Evolutionary conservation across 331 rosid genomes (phyloP), one percentile per base, ranked within the genome.

Genomic region (Spiraea crenata): DNA sequence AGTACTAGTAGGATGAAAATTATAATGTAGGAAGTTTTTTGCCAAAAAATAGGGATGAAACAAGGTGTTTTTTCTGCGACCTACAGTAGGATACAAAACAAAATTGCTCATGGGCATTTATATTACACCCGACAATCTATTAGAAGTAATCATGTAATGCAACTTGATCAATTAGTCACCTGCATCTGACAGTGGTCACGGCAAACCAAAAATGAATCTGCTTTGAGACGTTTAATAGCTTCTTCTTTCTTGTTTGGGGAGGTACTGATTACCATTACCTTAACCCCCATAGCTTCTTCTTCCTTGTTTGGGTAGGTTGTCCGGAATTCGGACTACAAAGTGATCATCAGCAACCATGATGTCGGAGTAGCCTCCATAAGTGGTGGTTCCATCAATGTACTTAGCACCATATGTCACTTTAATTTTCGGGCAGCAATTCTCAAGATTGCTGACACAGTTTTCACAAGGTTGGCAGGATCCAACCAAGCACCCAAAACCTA

Each of bases 401-500:
- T 68, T 78, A 15, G 65, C 72, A 34, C 59, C 9, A n/a, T 69
- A 86, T 11, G 95, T 84, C 51, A 80, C 72, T n/a, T 77, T 75
- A 56, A 45, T 4, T 59, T 84, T 63, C 7, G 88, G 74, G 52
- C 96, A 90, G 17, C 84, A 81, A 39, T 79, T 86, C 73, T 90
- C 93, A 38, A 88, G 88, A 47, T 84, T 12, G 8, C 74, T 72
- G 17, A 48, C 42, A 48, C 91, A 90, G 68, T 46, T 77, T 34
- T 84, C 79, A 56, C 96, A 90, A 9, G 91, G 77, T 3, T 17
- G 14, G 31, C 93, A 90, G 0, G 93, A 79, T 17, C 75, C 84
- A 7, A 90, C 86, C 86, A 90, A 1, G 70, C 82, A 71, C 1
- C 96, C 93, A 9, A 85, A 91, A 10, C 96, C 93, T 0, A 88